A percentile compares a stretch with the other conserved stretches of the same genome.
Conservation (phyloP, 164 flowering plant species). For the Dillenia turbinata region DNA sequence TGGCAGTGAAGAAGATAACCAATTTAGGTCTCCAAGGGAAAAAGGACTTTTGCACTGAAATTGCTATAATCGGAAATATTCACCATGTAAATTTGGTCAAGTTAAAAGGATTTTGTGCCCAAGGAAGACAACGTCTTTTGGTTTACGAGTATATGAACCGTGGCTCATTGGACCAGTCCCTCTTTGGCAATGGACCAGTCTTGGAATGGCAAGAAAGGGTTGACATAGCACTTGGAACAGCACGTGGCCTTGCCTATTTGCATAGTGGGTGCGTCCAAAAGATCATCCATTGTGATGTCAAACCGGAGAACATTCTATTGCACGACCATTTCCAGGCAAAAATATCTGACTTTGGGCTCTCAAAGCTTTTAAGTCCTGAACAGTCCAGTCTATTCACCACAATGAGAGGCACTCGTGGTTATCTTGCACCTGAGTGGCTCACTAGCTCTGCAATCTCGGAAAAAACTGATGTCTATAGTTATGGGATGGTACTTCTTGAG, state of each 20-base stretch:
- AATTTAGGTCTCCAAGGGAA: constrained; percentile 64
- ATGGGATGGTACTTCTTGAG: constrained; percentile 89
- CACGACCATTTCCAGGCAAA: constrained; percentile 64
- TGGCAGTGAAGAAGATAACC: constrained; percentile 80
- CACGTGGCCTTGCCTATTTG: constrained; percentile 84
- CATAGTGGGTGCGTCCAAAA: constrained; percentile 76
- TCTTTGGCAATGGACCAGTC: constrained; percentile 63
- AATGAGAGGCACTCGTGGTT: constrained; percentile 94
- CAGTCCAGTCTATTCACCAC: constrained; percentile 77
- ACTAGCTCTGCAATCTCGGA: constrained; percentile 84
- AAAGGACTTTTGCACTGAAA: constrained; percentile 83
- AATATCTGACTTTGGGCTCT: constrained; percentile 87
- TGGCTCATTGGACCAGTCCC: constrained; percentile 67
- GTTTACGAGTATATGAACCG: constrained; percentile 92
- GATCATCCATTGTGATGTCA: constrained; percentile 87
- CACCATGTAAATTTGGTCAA: constrained; percentile 85
- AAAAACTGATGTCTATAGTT: constrained; percentile 91
- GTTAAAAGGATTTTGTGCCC: constrained; percentile 72
- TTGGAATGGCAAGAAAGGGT: constrained; percentile 87
- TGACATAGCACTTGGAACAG: constrained; percentile 79
- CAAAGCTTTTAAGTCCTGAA: constrained; percentile 69
- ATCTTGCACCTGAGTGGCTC: constrained; percentile 96
- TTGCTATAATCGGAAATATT: constrained; percentile 76
- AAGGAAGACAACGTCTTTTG: constrained; percentile 55
- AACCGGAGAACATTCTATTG: constrained; percentile 86